Conservation (phyloP, 306 rosid genomes). For the Cucumis sativus region Cucumber_9930_V3 NC_026655.2:4816501-4817000, state of each 20-base stretch:
- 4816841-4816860: slow-evolving; percentile 25
- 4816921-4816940: slow-evolving; percentile 2
- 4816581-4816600: slow-evolving; percentile 38
- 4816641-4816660: slow-evolving; percentile 15
- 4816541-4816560: slow-evolving; percentile 28
- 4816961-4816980: not conserved
- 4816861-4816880: slow-evolving; percentile 15
- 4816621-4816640: slow-evolving; percentile 36
- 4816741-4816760: slow-evolving; percentile 24
- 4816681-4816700: slow-evolving; percentile 35
- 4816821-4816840: slow-evolving; percentile 29
- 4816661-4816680: slow-evolving; percentile 8
- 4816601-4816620: slow-evolving; percentile 20
- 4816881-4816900: slow-evolving; percentile 22
- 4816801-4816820: slow-evolving; percentile 17
- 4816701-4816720: slow-evolving; percentile 28
- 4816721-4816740: slow-evolving; percentile 15
- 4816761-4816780: slow-evolving; percentile 19
- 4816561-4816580: slow-evolving; percentile 32
- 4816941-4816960: slow-evolving; percentile 6
- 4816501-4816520: slow-evolving; percentile 26
- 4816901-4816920: slow-evolving; percentile 27
- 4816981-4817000: not conserved
- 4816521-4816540: slow-evolving; percentile 36
- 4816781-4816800: slow-evolving; percentile 17